Base-by-base conservation (phyloP, 768 basidiomycete species). In the Lentinula edodes region DNA sequence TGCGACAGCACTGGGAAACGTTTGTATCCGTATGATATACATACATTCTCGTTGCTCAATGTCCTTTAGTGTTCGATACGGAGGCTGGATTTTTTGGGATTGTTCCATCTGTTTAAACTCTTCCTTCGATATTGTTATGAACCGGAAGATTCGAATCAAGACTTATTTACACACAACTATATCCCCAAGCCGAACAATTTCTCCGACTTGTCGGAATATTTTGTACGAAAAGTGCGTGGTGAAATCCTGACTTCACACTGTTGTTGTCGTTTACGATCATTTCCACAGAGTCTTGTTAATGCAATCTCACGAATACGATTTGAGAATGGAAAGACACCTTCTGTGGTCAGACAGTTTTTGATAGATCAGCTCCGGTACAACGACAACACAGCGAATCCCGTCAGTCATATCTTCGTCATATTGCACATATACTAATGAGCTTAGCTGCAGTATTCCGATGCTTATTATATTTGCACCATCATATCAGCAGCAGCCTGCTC, bases 111-210 rank as follows among this genome's bases (percentile, higher is more conserved):
- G 36, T 92, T 97, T 80, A 99, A 98, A 73, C 81, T 98, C 28
- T 97, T 95, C 73, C 78, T 95, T 50, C 85, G 89, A 23, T 88
- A 95, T 68, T 97, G 90, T 65, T 96, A 95, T 69, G 91, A 95
- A 20, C 90, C 92, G 0, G 87, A 91, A 70, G 90, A 93, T 64
- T 73, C 79, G 16, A 87, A 83, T 62, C 89, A 91, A 69, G 91
- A 95, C 69, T 78, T 95, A 6, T 95, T 96, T 72, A 79, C 79
- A 6, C 91, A 94, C 70, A 90, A 86, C 43, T 95, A 91, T 71
- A 91, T 95, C n/a, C 95, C 95, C 1, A 88, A 91, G 66, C 93
- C 95, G 15, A 98, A 98, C 69, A 90, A 97, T 67, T 98, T 98
- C 72, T 84, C 88, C 60, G 93, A 97, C 66, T 76, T 97, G 35